phyloP scores from a whole-genome alignment of 1,284 basidiomycete species.

The Pholiota adiposa region DNA sequence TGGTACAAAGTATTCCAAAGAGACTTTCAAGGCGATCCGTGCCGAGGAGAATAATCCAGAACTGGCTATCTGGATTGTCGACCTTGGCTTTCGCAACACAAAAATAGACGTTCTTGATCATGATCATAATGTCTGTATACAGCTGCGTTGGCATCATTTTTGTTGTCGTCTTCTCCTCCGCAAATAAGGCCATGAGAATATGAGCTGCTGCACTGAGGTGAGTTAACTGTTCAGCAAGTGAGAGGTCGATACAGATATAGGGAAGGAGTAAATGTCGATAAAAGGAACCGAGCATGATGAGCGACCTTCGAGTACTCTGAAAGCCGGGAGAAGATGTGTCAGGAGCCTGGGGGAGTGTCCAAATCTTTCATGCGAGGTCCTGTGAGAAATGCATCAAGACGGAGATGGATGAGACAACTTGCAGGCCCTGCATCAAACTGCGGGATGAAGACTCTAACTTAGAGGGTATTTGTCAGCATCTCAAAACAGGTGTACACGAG shows the following conservation, averaged over 20 bases:
- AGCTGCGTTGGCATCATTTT: conserved; percentile 30
- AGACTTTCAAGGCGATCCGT: conserved; percentile 33
- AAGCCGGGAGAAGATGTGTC: not conserved
- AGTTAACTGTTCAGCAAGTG: conserved; percentile 37
- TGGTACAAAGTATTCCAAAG: conserved; percentile 34
- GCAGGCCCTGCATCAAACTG: no score
- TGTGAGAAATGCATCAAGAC: no score
- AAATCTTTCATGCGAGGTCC: no score
- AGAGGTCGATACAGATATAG: no score
- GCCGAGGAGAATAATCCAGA: conserved; percentile 29
- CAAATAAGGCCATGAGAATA: conserved; percentile 29
- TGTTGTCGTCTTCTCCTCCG: conserved; percentile 8
- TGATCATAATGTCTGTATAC: conserved; percentile 36
- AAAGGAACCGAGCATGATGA: no score
- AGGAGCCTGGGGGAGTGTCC: not conserved
- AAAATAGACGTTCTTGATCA: conserved; percentile 42
- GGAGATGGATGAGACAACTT: no score
- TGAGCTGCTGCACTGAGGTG: conserved; percentile 37
- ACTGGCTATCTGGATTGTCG: conserved; percentile 26
- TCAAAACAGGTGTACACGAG: no score
- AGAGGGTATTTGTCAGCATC: no score
- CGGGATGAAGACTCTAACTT: no score
- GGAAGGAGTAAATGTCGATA: no score
- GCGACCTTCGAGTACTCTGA: no score
- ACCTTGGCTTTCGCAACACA: conserved; percentile 40